Evolutionary conservation across 176 grass and related monocot genomes (phyloP).

Genomic region (Elaeis guineensis): DNA sequence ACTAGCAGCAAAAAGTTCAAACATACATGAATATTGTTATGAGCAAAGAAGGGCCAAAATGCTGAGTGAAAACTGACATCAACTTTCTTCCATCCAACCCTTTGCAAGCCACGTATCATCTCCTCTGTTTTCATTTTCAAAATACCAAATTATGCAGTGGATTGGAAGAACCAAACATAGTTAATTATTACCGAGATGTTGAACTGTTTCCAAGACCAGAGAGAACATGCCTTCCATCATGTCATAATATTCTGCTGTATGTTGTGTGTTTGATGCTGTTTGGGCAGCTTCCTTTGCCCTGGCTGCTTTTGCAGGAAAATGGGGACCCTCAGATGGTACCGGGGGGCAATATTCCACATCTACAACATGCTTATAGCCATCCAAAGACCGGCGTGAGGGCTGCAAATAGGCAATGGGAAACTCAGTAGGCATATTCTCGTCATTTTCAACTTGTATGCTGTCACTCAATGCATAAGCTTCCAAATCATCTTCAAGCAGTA

Average conservation of each 20-base stretch:
- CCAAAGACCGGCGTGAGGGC: constrained; percentile 42
- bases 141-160: constrained; percentile 1
- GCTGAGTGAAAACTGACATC: constrained; percentile 71
- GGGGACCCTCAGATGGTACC: constrained; percentile 35
- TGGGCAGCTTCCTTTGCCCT: constrained; percentile 60
- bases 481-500: background rate
- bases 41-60: constrained; percentile 71
- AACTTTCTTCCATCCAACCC: constrained; percentile 86
- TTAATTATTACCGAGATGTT: no score
- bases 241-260: constrained; percentile 53
- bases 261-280: constrained; percentile 46
- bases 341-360: constrained; percentile 58
- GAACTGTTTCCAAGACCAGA: background rate
- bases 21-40: constrained; percentile 82
- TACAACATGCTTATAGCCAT: constrained; percentile 75
- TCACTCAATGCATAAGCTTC: background rate
- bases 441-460: constrained; percentile 57
- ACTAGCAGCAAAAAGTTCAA: background rate
- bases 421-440: constrained; percentile 15
- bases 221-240: constrained; percentile 58
- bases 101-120: constrained; percentile 75
- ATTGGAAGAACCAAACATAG: no score
- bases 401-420: constrained; percentile 14
- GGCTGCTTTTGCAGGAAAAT: constrained; percentile 58
- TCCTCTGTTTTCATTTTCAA: constrained; percentile 61